Percentiles rank a stretch among this genome's conserved stretches.
These are phyloP conservation scores for Paecilomyces formosus DNA, from an alignment of 2,329 filamentous ascomycete genomes.

Conservation along the genomic window DNA sequence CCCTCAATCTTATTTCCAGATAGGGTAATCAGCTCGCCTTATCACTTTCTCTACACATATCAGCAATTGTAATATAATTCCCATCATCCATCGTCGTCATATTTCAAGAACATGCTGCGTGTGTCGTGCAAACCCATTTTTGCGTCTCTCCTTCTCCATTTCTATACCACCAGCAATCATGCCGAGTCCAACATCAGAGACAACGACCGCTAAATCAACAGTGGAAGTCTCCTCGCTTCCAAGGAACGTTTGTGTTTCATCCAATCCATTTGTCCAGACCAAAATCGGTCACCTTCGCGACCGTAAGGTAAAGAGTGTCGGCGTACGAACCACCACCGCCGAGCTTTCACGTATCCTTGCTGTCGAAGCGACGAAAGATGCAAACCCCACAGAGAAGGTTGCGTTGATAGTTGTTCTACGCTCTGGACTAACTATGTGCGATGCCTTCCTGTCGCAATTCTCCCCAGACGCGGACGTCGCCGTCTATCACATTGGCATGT, in stretches of 20 bases:
- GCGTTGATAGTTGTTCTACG: conserved; percentile 23
- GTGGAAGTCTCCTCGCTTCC: conserved; percentile 1
- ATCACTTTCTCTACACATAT: neutral
- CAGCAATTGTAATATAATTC: neutral
- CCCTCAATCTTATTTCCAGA: neutral
- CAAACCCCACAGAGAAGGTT: conserved; percentile 5
- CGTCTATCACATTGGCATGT: conserved; percentile 21
- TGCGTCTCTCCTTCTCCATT: neutral
- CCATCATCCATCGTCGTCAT: neutral
- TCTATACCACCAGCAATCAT: neutral
- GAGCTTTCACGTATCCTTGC: conserved; percentile 10
- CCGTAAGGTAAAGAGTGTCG: conserved; percentile 9
- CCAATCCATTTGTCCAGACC: conserved; percentile 8
- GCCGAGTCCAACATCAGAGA: neutral
- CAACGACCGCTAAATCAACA: conserved; percentile 4
- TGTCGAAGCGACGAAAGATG: conserved; percentile 8
- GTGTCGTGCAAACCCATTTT: neutral
- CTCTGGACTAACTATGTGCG: conserved; percentile 32
- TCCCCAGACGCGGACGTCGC: conserved; percentile 16
- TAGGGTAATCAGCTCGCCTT: neutral
- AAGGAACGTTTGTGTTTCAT: conserved; percentile 8
- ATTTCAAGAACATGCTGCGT: neutral
- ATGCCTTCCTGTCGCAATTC: conserved; percentile 23
- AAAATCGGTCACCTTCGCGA: conserved; percentile 10
- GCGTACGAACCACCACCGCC: conserved; percentile 8